These are phyloP conservation scores for Stagonosporopsis tanaceti DNA, from an alignment of 2,329 filamentous ascomycete genomes.

Conservation along the genomic window DNA sequence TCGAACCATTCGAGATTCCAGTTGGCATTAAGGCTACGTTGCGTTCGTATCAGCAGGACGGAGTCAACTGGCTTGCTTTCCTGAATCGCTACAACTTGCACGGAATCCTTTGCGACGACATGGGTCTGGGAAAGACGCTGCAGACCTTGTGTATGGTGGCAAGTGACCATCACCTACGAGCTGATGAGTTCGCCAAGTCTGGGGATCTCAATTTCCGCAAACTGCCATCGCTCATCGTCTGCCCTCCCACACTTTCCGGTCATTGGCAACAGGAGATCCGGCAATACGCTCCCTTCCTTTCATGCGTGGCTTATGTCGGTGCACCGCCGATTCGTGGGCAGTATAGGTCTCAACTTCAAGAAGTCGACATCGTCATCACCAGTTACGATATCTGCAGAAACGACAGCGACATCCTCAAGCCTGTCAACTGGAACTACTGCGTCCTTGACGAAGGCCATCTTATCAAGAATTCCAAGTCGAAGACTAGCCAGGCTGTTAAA, in stretches of 20 bases:
- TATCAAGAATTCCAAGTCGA: conserved; percentile 98
- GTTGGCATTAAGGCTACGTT: conserved; percentile 97
- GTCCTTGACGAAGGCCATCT: conserved; percentile 97
- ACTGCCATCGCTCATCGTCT: conserved; percentile 92
- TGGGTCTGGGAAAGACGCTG: conserved; percentile 97
- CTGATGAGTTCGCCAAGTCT: conserved; percentile 87
- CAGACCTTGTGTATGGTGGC: conserved; percentile 98
- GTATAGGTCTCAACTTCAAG: conserved; percentile 72
- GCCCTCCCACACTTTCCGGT: conserved; percentile 92
- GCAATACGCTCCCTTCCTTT: conserved; percentile 93
- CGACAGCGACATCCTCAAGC: conserved; percentile 82
- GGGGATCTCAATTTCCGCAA: conserved; percentile 78
- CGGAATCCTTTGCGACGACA: conserved; percentile 97
- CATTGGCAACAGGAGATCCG: conserved; percentile 99
- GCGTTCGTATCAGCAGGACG: conserved; percentile 96
- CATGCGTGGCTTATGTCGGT: conserved; percentile 88
- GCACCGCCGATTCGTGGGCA: conserved; percentile 80
- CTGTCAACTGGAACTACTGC: conserved; percentile 95
- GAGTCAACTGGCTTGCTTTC: conserved; percentile 98
- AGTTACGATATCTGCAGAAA: conserved; percentile 99
- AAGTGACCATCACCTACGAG: conserved; percentile 93
- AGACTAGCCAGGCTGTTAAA: conserved; percentile 94
- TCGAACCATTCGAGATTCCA: conserved; percentile 90
- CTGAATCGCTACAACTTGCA: conserved; percentile 98
- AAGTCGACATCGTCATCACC: conserved; percentile 92